Evolutionary conservation across 805 yeast genomes (phyloP).

Genomic region (Candida sanyiensis): DNA sequence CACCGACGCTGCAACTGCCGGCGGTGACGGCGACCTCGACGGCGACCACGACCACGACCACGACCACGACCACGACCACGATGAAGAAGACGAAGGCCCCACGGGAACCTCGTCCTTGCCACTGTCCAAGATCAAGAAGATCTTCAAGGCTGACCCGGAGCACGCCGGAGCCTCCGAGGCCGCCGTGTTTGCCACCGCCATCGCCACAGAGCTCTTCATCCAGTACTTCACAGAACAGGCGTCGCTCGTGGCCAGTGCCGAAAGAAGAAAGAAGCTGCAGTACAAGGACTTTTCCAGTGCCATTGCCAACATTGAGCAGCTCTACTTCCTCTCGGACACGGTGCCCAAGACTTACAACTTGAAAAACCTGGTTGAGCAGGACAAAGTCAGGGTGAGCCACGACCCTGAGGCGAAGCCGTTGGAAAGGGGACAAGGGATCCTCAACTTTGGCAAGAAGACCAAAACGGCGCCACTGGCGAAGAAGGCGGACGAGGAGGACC

Average conservation of each 20-base stretch:
- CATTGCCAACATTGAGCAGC: slow-evolving; percentile 51
- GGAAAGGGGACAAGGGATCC: slow-evolving; percentile 38
- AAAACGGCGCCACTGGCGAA: slow-evolving; percentile 4
- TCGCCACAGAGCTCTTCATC: slow-evolving; percentile 73
- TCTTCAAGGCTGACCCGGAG: slow-evolving; percentile 72
- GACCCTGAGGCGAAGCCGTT: slow-evolving; percentile 18
- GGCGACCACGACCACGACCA: slow-evolving; percentile 6
- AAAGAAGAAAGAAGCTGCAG: slow-evolving; percentile 60
- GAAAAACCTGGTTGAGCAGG: slow-evolving; percentile 40
- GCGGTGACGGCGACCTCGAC: slow-evolving; percentile 3
- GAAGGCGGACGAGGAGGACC: slow-evolving; percentile 18
- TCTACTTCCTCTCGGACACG: slow-evolving; percentile 57
- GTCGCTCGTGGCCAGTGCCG: slow-evolving; percentile 53
- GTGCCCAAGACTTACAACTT: slow-evolving; percentile 58
- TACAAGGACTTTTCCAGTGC: slow-evolving; percentile 68
- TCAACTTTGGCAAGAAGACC: slow-evolving; percentile 25
- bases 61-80: slow-evolving; percentile 13
- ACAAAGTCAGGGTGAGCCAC: slow-evolving; percentile 29
- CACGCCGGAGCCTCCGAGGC: slow-evolving; percentile 59
- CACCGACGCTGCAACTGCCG: slow-evolving; percentile 2
- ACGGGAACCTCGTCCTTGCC: slow-evolving; percentile 44
- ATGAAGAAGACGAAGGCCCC: slow-evolving; percentile 25
- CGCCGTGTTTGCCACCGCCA: slow-evolving; percentile 68
- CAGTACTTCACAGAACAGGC: slow-evolving; percentile 71
- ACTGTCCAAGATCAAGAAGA: slow-evolving; percentile 60